phyloP scores from a whole-genome alignment of 2,329 filamentous ascomycete genomes.

The Cladosporium sp. region DNA sequence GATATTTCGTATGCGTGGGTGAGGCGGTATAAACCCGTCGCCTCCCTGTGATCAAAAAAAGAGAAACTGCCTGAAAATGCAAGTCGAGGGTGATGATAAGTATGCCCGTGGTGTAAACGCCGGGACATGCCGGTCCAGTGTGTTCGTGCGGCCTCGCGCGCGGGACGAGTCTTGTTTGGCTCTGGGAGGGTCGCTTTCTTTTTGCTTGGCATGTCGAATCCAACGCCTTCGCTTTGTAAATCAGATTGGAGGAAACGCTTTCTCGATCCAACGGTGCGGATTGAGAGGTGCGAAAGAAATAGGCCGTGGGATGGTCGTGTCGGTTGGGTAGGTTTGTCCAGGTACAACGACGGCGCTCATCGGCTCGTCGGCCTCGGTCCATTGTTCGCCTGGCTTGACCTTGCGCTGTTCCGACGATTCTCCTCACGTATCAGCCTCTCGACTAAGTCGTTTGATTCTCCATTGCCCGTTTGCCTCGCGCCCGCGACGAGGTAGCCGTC shows the following conservation, averaged over 20 bases:
- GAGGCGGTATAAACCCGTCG: neutral
- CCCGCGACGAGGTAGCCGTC: slow-evolving; percentile 43
- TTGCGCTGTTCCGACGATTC: slow-evolving; percentile 25
- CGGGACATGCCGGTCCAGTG: no score
- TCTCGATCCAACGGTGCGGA: no score
- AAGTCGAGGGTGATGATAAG: no score
- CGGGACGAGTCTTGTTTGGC: no score
- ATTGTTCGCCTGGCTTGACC: slow-evolving; percentile 3
- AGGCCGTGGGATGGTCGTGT: neutral
- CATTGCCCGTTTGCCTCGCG: slow-evolving; percentile 22
- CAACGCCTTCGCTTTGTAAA: neutral
- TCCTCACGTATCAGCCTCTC: slow-evolving; percentile 44
- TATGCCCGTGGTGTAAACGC: no score
- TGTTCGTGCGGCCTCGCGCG: no score
- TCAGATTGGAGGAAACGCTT: no score
- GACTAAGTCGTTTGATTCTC: slow-evolving; percentile 35
- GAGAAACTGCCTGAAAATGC: neutral
- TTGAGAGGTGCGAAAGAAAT: neutral
- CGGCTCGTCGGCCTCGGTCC: neutral
- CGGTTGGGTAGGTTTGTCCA: neutral
- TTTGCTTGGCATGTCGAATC: neutral
- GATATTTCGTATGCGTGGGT: slow-evolving; percentile 1
- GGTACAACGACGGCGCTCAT: neutral
- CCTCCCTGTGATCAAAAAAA: neutral
- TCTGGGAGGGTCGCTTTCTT: no score